A percentile compares a stretch with the other conserved stretches of the same genome.
These are phyloP conservation scores for Quercus dentata DNA, from an alignment of 306 rosid genomes.

Conservation along the genomic window DNA sequence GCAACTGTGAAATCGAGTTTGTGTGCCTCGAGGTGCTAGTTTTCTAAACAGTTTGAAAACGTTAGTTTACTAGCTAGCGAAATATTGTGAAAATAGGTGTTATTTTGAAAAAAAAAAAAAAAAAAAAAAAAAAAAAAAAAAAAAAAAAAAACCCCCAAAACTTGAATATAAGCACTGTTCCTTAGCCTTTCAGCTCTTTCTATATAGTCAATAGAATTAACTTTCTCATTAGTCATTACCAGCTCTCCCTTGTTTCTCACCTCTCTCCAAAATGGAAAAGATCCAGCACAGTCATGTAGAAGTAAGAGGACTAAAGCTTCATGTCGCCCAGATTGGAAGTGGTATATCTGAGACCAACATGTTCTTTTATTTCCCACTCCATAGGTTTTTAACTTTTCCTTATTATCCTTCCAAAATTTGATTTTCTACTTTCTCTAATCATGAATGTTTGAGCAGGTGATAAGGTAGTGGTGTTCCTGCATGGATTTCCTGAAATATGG, in stretches of 20 bases:
- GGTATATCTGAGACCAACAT: conserved; percentile 3
- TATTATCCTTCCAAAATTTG: not conserved
- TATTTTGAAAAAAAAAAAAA: too few relatives aligned
- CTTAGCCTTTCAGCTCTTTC: not conserved
- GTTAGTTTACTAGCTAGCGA: too few relatives aligned
- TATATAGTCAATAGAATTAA: too few relatives aligned
- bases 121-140: too few relatives aligned
- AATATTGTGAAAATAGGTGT: too few relatives aligned
- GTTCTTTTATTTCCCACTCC: not conserved
- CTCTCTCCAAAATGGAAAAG: conserved; percentile 43
- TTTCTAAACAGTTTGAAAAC: too few relatives aligned
- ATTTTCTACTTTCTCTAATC: not conserved
- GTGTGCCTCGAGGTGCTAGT: too few relatives aligned
- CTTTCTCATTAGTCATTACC: too few relatives aligned
- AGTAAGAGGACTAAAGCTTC: conserved; percentile 65
- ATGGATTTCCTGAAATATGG: conserved; percentile 85
- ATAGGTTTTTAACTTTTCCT: too few relatives aligned
- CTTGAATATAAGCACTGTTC: not conserved
- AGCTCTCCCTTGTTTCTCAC: not conserved
- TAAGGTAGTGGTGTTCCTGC: conserved; percentile 66
- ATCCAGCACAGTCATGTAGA: conserved; percentile 50
- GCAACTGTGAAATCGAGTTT: too few relatives aligned
- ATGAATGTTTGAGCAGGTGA: conserved; percentile 32
- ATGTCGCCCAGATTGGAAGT: conserved; percentile 63
- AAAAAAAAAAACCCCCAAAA: too few relatives aligned